Percentiles rank a stretch among this genome's conserved stretches.
phyloP scores from a whole-genome alignment of 164 flowering plant genomes.

The Umbellularia californica region DNA sequence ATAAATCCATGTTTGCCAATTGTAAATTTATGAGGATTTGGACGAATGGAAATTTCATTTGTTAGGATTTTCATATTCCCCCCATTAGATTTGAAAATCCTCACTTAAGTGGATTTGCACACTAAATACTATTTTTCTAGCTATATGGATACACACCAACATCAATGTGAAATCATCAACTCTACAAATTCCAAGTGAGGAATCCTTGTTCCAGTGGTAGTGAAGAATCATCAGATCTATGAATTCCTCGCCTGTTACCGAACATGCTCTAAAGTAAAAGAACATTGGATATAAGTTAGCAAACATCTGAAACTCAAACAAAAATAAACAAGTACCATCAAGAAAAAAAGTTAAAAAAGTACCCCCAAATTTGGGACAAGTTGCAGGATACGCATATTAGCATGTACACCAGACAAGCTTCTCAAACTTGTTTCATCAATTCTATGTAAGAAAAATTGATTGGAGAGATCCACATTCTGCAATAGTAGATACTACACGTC shows the following conservation, averaged over 20 bases:
- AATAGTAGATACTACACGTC: conserved; percentile 10
- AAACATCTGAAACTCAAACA: too few relatives aligned
- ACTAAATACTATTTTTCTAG: too few relatives aligned
- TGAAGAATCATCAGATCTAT: not conserved
- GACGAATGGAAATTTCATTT: too few relatives aligned
- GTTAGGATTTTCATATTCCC: too few relatives aligned
- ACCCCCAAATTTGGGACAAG: conserved; percentile 61
- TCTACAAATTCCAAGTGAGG: not conserved
- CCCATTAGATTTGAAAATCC: too few relatives aligned
- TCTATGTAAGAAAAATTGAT: conserved; percentile 28
- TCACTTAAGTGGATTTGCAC: too few relatives aligned
- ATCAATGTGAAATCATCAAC: not conserved
- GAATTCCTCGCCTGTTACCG: too few relatives aligned
- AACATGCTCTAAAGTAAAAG: too few relatives aligned
- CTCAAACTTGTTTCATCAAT: conserved; percentile 56
- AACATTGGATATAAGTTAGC: too few relatives aligned
- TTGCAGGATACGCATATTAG: conserved; percentile 40
- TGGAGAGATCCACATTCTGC: conserved; percentile 46
- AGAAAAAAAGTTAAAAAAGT: not conserved
- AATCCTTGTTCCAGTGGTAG: not conserved
- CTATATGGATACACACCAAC: too few relatives aligned
- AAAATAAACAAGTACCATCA: not conserved
- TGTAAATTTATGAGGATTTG: too few relatives aligned
- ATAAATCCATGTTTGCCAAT: too few relatives aligned
- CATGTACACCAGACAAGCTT: conserved; percentile 58